These are phyloP conservation scores for Lycium ferocissimum DNA, from an alignment of 257 asterid species.

Conservation along the genomic window DNA sequence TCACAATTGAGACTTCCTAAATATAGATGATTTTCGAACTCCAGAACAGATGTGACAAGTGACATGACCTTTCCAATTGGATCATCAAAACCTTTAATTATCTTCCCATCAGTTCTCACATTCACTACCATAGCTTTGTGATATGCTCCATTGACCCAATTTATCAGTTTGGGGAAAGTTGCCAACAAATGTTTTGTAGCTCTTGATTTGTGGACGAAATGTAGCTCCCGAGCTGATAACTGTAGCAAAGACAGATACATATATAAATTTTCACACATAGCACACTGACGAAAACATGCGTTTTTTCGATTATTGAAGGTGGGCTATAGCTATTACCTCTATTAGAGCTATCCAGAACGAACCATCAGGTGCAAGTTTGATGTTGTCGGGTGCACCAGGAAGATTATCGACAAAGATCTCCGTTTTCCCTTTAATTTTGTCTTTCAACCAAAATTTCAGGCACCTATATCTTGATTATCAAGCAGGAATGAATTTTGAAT, in stretches of 20 bases:
- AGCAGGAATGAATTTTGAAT: neutral
- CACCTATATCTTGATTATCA: conserved; percentile 47
- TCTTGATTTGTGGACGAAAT: conserved; percentile 45
- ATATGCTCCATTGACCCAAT: conserved; percentile 5
- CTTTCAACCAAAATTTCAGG: conserved; percentile 65
- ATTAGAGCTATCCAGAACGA: conserved; percentile 67
- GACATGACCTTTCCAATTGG: conserved; percentile 66
- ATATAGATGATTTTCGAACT: conserved; percentile 67
- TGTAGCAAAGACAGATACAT: conserved; percentile 29
- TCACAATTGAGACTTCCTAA: conserved; percentile 61
- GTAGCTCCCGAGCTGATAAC: conserved; percentile 41
- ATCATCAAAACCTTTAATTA: conserved; percentile 59
- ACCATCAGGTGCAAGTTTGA: no score
- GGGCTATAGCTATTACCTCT: conserved; percentile 44
- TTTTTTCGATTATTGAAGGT: no score
- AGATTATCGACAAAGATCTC: conserved; percentile 39
- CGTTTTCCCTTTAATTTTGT: conserved; percentile 52
- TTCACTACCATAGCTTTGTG: conserved; percentile 62
- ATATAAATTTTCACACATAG: no score
- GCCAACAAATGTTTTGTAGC: conserved; percentile 39
- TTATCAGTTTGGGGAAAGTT: conserved; percentile 37
- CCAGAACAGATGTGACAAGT: conserved; percentile 70
- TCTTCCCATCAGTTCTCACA: conserved; percentile 59
- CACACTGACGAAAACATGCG: no score
- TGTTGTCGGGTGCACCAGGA: conserved; percentile 44